Evolutionary conservation across 1,139 yeast species (phyloP).

Genomic region (Yamadazyma triangularis): DNA sequence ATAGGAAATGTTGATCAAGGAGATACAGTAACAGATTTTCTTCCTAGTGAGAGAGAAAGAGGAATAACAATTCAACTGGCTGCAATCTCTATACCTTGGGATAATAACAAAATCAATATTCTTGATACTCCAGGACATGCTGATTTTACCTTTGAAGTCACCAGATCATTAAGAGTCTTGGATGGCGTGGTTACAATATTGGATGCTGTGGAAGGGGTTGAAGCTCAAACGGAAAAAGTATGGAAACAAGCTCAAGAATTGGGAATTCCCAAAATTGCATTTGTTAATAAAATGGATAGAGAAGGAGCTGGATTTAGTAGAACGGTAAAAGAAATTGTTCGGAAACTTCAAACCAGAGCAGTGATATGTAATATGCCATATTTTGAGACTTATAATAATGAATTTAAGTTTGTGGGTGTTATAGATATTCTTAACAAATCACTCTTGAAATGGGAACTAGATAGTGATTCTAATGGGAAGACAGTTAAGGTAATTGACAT

Average conservation of each 20-base stretch:
- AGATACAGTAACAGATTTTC: constrained; percentile 90
- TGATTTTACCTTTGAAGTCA: constrained; percentile 93
- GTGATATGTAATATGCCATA: constrained; percentile 78
- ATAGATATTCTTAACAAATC: constrained; percentile 73
- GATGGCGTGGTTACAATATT: constrained; percentile 92
- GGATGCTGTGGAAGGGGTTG: constrained; percentile 98
- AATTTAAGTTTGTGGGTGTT: constrained; percentile 67
- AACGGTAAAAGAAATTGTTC: constrained; percentile 81
- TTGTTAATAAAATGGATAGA: constrained; percentile 92
- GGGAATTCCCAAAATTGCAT: constrained; percentile 69
- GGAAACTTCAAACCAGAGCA: constrained; percentile 69
- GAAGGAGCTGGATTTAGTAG: constrained; percentile 93
- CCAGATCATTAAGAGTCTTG: constrained; percentile 77
- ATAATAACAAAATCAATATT: constrained; percentile 66
- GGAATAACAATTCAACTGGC: constrained; percentile 98
- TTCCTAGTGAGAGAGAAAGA: constrained; percentile 85
- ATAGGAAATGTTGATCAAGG: constrained; percentile 97
- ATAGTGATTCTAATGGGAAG: constrained; percentile 48
- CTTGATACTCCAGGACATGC: constrained; percentile 99
- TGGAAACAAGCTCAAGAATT: constrained; percentile 82
- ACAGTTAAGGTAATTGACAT: constrained; percentile 48
- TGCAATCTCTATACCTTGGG: constrained; percentile 91
- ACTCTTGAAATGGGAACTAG: constrained; percentile 56
- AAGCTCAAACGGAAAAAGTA: constrained; percentile 95
- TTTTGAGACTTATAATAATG: constrained; percentile 38